Evolutionary conservation across 2,329 filamentous ascomycete species (phyloP), one percentile per base, ranked within the genome.

Genomic region (Diplodia corticola): DNA sequence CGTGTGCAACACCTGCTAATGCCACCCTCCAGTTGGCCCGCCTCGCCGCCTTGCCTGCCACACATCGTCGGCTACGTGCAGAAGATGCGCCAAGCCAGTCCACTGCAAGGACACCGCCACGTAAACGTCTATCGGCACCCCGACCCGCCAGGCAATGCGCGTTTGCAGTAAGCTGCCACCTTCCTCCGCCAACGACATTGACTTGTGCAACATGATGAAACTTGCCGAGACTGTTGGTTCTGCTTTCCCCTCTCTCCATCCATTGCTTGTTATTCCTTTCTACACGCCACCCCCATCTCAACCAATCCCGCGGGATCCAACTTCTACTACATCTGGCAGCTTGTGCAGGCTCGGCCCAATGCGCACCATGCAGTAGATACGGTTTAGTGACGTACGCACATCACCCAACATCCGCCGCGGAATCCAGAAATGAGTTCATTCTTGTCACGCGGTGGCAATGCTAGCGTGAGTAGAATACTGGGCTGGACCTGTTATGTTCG

Each of bases 31-130:
- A 35, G 54, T 57, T 44, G 54, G 54, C 22, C 20, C 4, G 17
- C 10, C 26, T 15, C 10, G 20, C 10, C 10, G 33, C 5, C 22
- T 40, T 20, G 15, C 13, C 53, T 22, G 53, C 33, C 33, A 33
- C 53, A 20, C 33, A 37, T 37, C 35, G 48, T 10, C 57, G 57
- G 57, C 40, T 61, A 49, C 48, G 48, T 61, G 57, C 57, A 61
- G 55, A 44, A 26, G n/a, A 15, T 20, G 4, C 22, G n/a, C 54
- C 37, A 57, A 22, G 12, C 30, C 30, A 22, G 33, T 55, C 33
- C 54, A 26, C 15, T 7, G 7, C 37, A 40, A 26, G 22, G 26
- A 22, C 12, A n/a, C 40, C 57, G 48, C 48, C 40, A 46, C 17
- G 48, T 24, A 24, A 20, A 33, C 22, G 40, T 28, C 17, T 28